Evolutionary conservation across 1,284 basidiomycete genomes (phyloP), one percentile per base, ranked within the genome.

Genomic region (Trichosporon coremiiforme): DNA sequence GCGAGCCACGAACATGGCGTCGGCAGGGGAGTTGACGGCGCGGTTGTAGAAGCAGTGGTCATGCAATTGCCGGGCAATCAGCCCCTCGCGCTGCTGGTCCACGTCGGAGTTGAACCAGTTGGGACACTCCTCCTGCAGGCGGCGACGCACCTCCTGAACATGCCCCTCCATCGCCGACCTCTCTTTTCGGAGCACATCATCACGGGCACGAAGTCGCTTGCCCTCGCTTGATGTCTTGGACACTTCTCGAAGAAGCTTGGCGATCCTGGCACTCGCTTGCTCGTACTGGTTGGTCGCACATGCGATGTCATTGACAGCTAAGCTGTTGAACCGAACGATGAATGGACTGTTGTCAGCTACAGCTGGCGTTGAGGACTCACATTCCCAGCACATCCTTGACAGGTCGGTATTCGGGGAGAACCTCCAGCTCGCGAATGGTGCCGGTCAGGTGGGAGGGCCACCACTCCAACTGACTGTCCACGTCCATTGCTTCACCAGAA

Each of bases 31-130:
- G 15, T 98, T 85, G 47, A 97, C 86, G 70, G 92, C 93, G 35
- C 97, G 90, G 2, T 97, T 96, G 77, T 93, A 90, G 73, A 99
- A 88, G 81, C 97, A 99, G 78, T 95, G 89, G 79, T 98, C 94
- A 68, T 82, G 80, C 3, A 84, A 69, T 50, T 81, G 76, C 10
- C 64, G 36, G 5, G 64, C 65, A 10, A 73, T 33, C 15, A 60
- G 31, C 1, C 57, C 57, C 35, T 60, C 64, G 0, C 70, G 69
- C 6, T 71, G 71, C 13, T 74, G 75, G 38, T 76, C 74, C 7
- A 73, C 69, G 4, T 69, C 76, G 76, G 90, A 88, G n/a, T 89
- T 85, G 81, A 99, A 98, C 95, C 96, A 98, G 76, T 92, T 88
- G 15, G 86, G 84, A 81, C 93, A 95, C 84, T 99, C 97, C 96